These are phyloP conservation scores for Ligustrum vulgare DNA, from an alignment of 257 asterid genomes.

Conservation along the genomic window DNA sequence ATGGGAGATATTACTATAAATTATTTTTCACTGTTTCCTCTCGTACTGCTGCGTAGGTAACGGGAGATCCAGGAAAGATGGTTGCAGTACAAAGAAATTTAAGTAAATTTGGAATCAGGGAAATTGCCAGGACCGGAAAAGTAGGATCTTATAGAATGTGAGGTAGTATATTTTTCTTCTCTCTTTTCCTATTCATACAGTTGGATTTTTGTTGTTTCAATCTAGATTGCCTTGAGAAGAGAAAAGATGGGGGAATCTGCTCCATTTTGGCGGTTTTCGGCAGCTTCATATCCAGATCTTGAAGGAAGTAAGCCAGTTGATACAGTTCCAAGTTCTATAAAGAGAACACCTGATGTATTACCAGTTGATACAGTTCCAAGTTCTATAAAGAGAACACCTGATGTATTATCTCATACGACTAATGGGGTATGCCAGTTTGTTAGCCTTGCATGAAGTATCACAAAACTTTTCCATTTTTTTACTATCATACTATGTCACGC, in stretches of 20 bases:
- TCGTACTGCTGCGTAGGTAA: constrained; percentile 48
- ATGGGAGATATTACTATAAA: not conserved
- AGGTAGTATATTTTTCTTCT: constrained; percentile 6
- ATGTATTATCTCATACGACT: constrained; percentile 52
- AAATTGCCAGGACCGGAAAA: constrained; percentile 97
- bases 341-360: constrained; percentile 35
- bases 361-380: constrained; percentile 46
- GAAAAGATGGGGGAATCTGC: constrained; percentile 98
- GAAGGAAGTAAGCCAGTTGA: constrained; percentile 52
- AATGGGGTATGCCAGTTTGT: constrained; percentile 51
- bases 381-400: constrained; percentile 31
- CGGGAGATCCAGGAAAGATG: constrained; percentile 99
- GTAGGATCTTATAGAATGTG: constrained; percentile 31
- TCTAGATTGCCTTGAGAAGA: constrained; percentile 91
- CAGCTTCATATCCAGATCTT: constrained; percentile 99
- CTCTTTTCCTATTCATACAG: constrained; percentile 15
- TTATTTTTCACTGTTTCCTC: constrained; percentile 17
- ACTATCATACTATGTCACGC: not conserved
- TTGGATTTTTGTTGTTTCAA: constrained; percentile 19
- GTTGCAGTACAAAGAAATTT: constrained; percentile 87
- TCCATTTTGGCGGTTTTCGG: constrained; percentile 98
- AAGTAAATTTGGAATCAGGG: constrained; percentile 88
- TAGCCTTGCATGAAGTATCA: constrained; percentile 8
- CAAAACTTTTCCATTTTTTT: not conserved
- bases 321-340: constrained; percentile 42